Evolutionary conservation across 768 basidiomycete species (phyloP), one percentile per base, ranked within the genome.

Genomic region (Termitomyces sp.): DNA sequence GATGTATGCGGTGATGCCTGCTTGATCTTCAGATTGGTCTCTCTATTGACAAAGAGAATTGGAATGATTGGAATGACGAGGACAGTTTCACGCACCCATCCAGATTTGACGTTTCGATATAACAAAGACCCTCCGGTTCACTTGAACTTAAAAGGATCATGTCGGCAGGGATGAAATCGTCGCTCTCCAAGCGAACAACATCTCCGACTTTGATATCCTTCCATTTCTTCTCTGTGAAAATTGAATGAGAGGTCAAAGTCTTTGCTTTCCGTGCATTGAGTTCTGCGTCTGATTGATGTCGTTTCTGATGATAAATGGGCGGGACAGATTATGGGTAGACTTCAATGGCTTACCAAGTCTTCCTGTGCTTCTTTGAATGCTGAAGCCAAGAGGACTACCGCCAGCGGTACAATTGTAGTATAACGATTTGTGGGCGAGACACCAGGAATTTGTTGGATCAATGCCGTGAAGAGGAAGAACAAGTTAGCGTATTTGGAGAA

Each of bases 21-120:
- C 68, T 99, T 99, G 73, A 99, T 98, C 77, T 98, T 99, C 64
- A 99, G 81, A 67, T 98, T 98, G 4, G 97, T 99, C 76, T 98
- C 97, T 26, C 94, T 94, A 64, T 22, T 45, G 26, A n/a, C 43
- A 35, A 32, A 47, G 45, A 51, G 55, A 32, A 52, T 52, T 51
- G n/a, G 57, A 54, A 4, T 38, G 16, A n/a, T 13, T 18, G n/a
- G 5, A 8, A 45, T 26, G 32, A 22, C 11, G 16, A 40, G 35
- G 20, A 33, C 44, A 43, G 28, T 32, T 24, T 50, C 48, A 63
- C 74, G 63, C 77, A 95, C 94, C 96, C 97, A 66, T 99, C 97
- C 28, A 99, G 80, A 70, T 99, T 99, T 7, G 92, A 90, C 0
- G 97, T 99, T 72, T 99, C 97, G 60, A 98, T 92, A 68, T 98